A percentile compares a stretch with the other conserved stretches of the same genome.
These are phyloP conservation scores for Albophoma yamanashiensis DNA, from an alignment of 2,329 filamentous ascomycete species.

Conservation along the genomic window DNA sequence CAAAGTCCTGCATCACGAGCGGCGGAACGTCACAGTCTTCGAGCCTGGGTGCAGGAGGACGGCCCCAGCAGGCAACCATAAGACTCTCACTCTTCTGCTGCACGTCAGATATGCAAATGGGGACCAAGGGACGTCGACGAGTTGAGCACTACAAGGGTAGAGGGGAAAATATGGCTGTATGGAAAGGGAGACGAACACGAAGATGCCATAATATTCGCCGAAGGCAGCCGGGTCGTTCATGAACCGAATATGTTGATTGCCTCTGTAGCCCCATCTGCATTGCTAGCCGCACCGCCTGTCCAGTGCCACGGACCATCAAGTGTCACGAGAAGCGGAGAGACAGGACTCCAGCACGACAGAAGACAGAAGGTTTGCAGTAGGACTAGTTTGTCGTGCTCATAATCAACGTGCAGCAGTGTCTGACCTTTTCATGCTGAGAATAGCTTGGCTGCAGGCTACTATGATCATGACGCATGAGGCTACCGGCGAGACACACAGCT, in stretches of 20 bases:
- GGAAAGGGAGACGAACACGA: neutral
- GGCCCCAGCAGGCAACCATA: neutral
- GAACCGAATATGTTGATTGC: neutral
- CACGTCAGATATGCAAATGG: neutral
- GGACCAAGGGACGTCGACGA: no score
- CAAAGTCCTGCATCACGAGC: neutral
- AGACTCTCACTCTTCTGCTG: neutral
- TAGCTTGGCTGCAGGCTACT: neutral
- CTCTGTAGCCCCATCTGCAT: neutral
- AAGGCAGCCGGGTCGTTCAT: neutral
- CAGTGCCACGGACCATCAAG: neutral
- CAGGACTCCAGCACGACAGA: neutral
- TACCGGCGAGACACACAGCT: neutral
- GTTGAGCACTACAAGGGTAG: neutral
- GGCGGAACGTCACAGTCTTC: neutral
- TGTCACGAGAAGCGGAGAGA: neutral
- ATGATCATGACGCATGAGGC: neutral
- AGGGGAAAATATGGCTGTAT: neutral
- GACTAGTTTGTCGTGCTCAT: neutral
- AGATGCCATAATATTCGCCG: neutral
- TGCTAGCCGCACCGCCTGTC: neutral
- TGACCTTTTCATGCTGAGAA: neutral
- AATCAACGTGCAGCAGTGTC: neutral
- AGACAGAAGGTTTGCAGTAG: neutral
- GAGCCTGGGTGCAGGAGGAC: neutral